phyloP scores from a whole-genome alignment of 805 yeast species.

The Candida coquimbonensis region DNA sequence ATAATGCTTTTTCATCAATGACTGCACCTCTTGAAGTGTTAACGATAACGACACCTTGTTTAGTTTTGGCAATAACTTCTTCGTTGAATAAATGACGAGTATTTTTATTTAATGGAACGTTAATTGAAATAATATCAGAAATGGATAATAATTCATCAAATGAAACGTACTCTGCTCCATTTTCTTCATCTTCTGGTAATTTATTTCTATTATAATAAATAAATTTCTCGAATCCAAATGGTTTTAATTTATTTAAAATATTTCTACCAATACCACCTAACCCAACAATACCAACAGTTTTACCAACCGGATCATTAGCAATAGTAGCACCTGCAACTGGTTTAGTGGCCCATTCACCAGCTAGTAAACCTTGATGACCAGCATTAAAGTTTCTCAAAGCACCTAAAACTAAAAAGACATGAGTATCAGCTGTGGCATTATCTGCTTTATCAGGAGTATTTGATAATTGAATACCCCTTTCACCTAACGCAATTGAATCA shows the following conservation, averaged over 20 bases:
- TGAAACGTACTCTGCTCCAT: conserved; percentile 61
- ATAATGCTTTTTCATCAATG: conserved; percentile 56
- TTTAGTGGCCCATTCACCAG: conserved; percentile 54
- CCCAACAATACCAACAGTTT: conserved; percentile 74
- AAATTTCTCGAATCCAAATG: conserved; percentile 70
- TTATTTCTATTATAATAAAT: conserved; percentile 65
- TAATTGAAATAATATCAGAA: conserved; percentile 67
- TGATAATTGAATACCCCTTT: conserved; percentile 53
- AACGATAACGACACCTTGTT: conserved; percentile 65
- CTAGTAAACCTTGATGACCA: conserved; percentile 46
- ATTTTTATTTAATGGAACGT: conserved; percentile 66
- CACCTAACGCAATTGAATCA: conserved; percentile 46
- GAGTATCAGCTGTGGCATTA: conserved; percentile 66
- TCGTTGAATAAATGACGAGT: conserved; percentile 67
- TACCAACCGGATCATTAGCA: conserved; percentile 73
- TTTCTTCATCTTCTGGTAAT: conserved; percentile 54
- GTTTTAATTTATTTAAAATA: conserved; percentile 60
- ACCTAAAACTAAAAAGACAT: conserved; percentile 53
- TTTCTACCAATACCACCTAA: conserved; percentile 90
- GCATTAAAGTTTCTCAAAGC: conserved; percentile 61
- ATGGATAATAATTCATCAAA: conserved; percentile 58
- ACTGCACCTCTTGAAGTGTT: conserved; percentile 90
- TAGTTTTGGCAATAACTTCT: conserved; percentile 58
- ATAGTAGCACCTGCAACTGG: conserved; percentile 50
- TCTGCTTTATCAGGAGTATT: conserved; percentile 63